Evolutionary conservation across 164 flowering plant species (phyloP).

Genomic region (Umbellularia californica): DNA sequence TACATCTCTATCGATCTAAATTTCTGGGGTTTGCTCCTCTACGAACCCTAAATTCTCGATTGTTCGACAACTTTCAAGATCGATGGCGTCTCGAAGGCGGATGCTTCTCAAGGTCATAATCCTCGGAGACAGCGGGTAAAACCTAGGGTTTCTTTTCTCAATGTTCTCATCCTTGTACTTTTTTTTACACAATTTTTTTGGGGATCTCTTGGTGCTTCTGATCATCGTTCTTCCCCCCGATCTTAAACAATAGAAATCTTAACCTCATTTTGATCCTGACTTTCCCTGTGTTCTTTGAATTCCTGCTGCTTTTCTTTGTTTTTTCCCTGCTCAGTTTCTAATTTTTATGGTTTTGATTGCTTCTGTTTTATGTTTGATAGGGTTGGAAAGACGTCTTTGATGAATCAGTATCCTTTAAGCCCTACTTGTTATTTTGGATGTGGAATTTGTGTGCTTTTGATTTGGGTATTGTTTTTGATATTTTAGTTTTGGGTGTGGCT

Average conservation of each 20-base stretch:
- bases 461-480: neutral
- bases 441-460: neutral
- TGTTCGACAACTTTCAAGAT: neutral
- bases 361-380: constrained; percentile 27
- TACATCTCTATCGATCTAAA: too few species aligned
- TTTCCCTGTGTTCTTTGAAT: neutral
- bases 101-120: constrained; percentile 71
- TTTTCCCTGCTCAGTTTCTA: neutral
- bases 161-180: neutral
- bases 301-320: neutral
- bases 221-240: neutral
- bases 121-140: constrained; percentile 75
- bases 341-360: neutral
- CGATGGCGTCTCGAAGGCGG: constrained; percentile 65
- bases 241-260: neutral
- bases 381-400: constrained; percentile 86
- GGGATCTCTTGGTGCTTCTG: too few species aligned
- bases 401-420: constrained; percentile 68
- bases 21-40: neutral
- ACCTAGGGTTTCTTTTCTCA: neutral
- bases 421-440: neutral
- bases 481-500: neutral
- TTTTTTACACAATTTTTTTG: neutral
- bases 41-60: constrained; percentile 6
- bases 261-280: neutral